phyloP scores from a whole-genome alignment of 768 basidiomycete species.

The Kwoniella bestiolae region DNA sequence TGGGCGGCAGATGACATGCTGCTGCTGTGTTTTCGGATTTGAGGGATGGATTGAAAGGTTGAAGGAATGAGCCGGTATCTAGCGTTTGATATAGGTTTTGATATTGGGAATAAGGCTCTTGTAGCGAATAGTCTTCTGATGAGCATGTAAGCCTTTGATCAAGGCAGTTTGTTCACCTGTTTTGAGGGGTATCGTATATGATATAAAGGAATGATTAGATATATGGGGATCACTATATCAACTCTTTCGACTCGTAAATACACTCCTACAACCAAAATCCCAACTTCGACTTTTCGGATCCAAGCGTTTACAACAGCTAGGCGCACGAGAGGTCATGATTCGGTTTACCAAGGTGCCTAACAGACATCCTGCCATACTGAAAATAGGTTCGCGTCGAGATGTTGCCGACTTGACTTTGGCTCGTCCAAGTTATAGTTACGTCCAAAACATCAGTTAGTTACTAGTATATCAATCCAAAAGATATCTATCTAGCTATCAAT shows the following conservation, averaged over 20 bases:
- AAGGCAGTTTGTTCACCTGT: constrained; percentile 2
- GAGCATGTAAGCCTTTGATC: constrained; percentile 24
- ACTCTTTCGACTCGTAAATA: neutral
- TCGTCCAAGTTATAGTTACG: neutral
- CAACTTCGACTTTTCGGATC: constrained; percentile 1
- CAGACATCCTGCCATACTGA: accelerated
- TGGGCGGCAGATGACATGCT: constrained; percentile 54
- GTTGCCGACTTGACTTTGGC: neutral
- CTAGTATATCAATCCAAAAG: neutral
- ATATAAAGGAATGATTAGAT: neutral
- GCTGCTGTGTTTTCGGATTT: constrained; percentile 8
- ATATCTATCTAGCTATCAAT: neutral
- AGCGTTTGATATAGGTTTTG: neutral
- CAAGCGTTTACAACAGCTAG: neutral
- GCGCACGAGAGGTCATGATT: neutral
- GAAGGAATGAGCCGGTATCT: constrained; percentile 9
- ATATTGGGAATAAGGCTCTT: neutral
- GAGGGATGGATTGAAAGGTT: neutral
- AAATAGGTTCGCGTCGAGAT: neutral
- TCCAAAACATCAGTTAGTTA: neutral
- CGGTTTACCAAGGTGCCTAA: neutral
- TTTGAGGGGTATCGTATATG: neutral
- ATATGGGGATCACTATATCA: too few species aligned
- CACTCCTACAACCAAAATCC: neutral
- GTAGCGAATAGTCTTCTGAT: constrained; percentile 4